Evolutionary conservation across 73 alveolate species (phyloP).

Genomic region (Symbiodinium pilosum): DNA sequence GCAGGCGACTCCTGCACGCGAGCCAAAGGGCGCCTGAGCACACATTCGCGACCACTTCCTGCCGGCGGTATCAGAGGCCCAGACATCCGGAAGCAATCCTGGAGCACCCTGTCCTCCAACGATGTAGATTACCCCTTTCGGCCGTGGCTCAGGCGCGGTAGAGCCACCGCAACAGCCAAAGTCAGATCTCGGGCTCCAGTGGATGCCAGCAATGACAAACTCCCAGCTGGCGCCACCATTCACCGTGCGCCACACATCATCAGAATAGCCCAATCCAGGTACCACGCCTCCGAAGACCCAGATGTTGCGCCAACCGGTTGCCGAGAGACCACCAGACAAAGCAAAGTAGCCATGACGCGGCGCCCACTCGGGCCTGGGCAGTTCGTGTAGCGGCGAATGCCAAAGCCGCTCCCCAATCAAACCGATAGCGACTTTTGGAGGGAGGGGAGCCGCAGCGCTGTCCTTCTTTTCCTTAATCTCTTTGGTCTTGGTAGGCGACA

Average conservation of each 20-base stretch:
- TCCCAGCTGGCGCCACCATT: conserved; percentile 85
- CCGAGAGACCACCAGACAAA: conserved; percentile 38
- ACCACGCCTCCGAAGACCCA: conserved; percentile 38
- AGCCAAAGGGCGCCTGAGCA: conserved; percentile 32
- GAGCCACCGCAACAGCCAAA: conserved; percentile 88
- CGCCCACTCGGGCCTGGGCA: conserved; percentile 65
- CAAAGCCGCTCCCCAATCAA: conserved; percentile 50
- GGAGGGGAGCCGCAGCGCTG: background rate
- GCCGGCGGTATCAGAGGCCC: conserved; percentile 91
- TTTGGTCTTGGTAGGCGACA: background rate
- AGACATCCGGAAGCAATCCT: conserved; percentile 61
- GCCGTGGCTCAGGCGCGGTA: conserved; percentile 79
- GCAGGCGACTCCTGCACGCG: conserved; percentile 42
- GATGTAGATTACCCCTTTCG: conserved; percentile 73
- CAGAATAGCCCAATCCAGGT: conserved; percentile 62
- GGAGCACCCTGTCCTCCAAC: conserved; percentile 85
- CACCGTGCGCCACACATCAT: conserved; percentile 82
- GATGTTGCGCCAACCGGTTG: conserved; percentile 74
- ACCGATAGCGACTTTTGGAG: background rate
- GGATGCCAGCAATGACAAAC: conserved; percentile 47
- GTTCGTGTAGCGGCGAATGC: conserved; percentile 57
- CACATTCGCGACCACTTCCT: conserved; percentile 76
- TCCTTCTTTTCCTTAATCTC: background rate
- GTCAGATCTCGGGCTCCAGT: conserved; percentile 61
- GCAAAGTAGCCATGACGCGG: conserved; percentile 69